Evolutionary conservation across 306 rosid species (phyloP), one percentile per base, ranked within the genome.

Genomic region (Glycine soja): DNA sequence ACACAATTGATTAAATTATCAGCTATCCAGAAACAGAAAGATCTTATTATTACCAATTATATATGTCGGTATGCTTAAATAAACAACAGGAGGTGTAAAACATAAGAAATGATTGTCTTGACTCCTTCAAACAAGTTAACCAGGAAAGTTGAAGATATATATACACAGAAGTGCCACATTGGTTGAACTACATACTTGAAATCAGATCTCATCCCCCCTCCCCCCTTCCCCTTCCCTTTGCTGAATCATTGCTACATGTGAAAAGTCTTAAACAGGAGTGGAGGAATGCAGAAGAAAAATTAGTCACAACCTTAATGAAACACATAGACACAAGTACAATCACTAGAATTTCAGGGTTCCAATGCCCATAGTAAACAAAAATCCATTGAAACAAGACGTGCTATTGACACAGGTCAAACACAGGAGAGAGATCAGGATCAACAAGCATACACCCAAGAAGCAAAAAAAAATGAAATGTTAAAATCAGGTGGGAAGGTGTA

Each of bases 161-260:
- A 64, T 4, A 78, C 53, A 19, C 57, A 16, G 16, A 81, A 83
- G 57, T 48, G 54, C 75, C 48, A 84, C 79, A 87, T 81, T 81
- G 77, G 74, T 63, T 71, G 14, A 77, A 81, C 61, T 82, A 54
- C 24, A 63, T 3, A 46, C 18, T 67, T 82, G 54, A 66, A 77
- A 83, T 69, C 86, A 80, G 88, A 84, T 84, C 86, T 77, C 75
- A 73, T 5, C 32, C 47, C 45, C 46, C 34, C 80, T 1, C n/a
- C 63, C 13, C 58, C 42, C 12, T 10, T 12, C 42, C 5, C 5
- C 6, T 48, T 36, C 5, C 6, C 34, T 50, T 66, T 0, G 11
- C 63, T 51, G 50, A 76, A 76, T 70, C 80, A 82, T 16, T 53
- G 72, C 52, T 48, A 79, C 38, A 30, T 10, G 24, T 56, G 71